These are phyloP conservation scores for Rhododendron henanense DNA, from an alignment of 148 eudicot species.

Conservation along the genomic window DNA sequence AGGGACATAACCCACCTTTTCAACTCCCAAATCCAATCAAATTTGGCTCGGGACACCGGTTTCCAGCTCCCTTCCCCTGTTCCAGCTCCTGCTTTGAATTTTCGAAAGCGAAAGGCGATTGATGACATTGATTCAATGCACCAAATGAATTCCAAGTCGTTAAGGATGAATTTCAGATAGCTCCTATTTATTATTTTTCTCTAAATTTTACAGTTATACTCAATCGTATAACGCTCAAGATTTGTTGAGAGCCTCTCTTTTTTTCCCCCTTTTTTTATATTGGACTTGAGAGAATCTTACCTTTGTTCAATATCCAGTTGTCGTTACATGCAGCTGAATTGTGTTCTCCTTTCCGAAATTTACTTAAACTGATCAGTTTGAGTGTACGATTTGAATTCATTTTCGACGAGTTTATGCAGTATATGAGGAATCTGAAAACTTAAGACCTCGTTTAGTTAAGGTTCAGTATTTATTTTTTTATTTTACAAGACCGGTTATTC, in stretches of 20 bases:
- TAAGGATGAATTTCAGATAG: constrained; percentile 12
- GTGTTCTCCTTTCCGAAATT: not conserved
- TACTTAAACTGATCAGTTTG: not conserved
- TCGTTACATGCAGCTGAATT: not conserved
- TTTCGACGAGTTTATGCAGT: not conserved
- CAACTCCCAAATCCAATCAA: not conserved
- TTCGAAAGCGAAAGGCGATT: constrained; percentile 5
- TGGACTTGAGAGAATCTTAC: not conserved
- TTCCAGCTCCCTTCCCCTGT: not conserved
- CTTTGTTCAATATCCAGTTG: not conserved
- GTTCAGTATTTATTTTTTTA: too few species aligned
- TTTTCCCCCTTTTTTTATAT: not conserved
- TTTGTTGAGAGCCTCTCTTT: not conserved
- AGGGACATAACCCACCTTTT: constrained; percentile 21
- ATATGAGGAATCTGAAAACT: not conserved
- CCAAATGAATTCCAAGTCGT: not conserved
- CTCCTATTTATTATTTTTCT: not conserved
- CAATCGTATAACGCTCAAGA: not conserved
- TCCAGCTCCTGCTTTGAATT: not conserved
- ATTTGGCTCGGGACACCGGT: not conserved
- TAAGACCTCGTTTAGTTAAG: too few species aligned
- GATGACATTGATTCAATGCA: not conserved
- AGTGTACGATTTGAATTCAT: not conserved
- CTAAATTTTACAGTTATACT: not conserved
- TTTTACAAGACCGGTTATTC: too few species aligned